Evolutionary conservation across 164 flowering plant species (phyloP), one percentile per base, ranked within the genome.

Genomic region (Echeveria elegans): DNA sequence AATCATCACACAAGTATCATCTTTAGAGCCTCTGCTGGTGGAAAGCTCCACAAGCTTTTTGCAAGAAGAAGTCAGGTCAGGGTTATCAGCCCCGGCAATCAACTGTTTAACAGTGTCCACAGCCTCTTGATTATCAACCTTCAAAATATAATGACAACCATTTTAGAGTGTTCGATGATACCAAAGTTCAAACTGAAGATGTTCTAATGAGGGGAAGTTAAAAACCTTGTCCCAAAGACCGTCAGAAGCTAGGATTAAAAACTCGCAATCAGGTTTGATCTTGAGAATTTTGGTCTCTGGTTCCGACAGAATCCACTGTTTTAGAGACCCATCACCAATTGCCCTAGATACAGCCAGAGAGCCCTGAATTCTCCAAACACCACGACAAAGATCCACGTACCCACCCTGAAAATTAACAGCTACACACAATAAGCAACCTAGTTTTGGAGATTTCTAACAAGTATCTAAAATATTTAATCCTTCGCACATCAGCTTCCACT

Each of bases 181-280:
- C 16, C 1, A n/a, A 14, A 21, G 9, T 28, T 16, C 15, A 16
- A 40, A 2, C 11, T 21, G 5, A 40, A 14, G 45, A 14, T 40
- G 28, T 18, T 2, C 34, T 53, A 19, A 8, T 2, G 29, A 56
- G 18, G 21, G 15, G 26, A 58, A 38, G 60, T 59, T n/a, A 41
- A 34, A 75, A 78, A 91, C 97, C 92, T 85, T 88, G 66, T 90
- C 91, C 98, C 98, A 92, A 37, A 92, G 74, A 10, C 98, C 96
- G 73, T 92, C 98, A 1, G 98, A 92, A 14, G 89, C 98, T 47
- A 92, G 75, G 73, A 92, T 81, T 67, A 92, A 69, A 75, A 92
- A 87, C 80, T 92, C 93, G 67, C 76, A 78, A 0, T 85, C 83
- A 0, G 81, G 77, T 28, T 72, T 24, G 31, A 90, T 82, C 29